Conservation (phyloP, 441 rosid genomes). For the Erysimum cheiri region DNA sequence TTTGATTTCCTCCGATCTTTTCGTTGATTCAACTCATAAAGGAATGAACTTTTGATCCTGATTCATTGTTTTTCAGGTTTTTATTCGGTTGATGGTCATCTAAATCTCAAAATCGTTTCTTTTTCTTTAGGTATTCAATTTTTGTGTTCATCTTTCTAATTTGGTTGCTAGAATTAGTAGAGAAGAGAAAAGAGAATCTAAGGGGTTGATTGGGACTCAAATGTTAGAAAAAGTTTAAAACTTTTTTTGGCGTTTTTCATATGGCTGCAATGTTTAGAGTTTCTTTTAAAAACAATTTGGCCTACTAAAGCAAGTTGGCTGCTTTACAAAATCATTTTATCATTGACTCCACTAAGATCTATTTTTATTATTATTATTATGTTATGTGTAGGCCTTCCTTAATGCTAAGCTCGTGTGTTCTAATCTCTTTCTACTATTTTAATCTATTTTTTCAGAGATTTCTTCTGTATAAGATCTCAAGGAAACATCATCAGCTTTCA, state of each 20-base stretch:
- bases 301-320: constrained; percentile 44
- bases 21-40: constrained; percentile 4
- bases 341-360: constrained; percentile 40
- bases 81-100: constrained; percentile 63
- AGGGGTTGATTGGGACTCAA: constrained; percentile 26
- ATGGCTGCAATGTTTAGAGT: constrained; percentile 32
- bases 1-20: constrained; percentile 7
- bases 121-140: constrained; percentile 36
- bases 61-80: constrained; percentile 39
- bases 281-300: constrained; percentile 39
- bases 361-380: not conserved
- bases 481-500: constrained; percentile 12
- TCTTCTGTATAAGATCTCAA: constrained; percentile 31
- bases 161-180: constrained; percentile 29
- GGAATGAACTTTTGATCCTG: constrained; percentile 8
- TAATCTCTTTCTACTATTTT: constrained; percentile 37
- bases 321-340: constrained; percentile 26
- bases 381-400: constrained; percentile 29
- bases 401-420: constrained; percentile 46
- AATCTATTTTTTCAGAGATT: constrained; percentile 33
- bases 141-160: not conserved
- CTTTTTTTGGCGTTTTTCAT: constrained; percentile 30
- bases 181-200: constrained; percentile 10
- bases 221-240: constrained; percentile 16
- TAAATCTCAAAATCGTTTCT: constrained; percentile 40